These are phyloP conservation scores for Chrysoporthe deuterocubensis DNA, from an alignment of 2,329 filamentous ascomycete genomes.

Conservation along the genomic window DNA sequence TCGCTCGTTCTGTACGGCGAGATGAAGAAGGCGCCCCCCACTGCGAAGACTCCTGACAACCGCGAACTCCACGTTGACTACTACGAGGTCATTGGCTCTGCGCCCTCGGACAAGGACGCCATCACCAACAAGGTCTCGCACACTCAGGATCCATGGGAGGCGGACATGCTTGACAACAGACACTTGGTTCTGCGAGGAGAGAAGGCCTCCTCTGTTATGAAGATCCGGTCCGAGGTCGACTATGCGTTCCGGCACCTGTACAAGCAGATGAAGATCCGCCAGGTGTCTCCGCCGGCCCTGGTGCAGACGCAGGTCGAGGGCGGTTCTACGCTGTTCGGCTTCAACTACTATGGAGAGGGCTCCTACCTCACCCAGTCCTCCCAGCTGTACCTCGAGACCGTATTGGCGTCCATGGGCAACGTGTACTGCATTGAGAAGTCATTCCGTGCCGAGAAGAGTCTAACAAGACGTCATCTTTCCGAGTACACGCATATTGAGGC, in stretches of 20 bases:
- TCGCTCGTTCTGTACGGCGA: conserved; percentile 83
- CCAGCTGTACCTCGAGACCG: conserved; percentile 96
- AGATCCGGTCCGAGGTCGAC: conserved; percentile 81
- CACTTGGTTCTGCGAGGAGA: conserved; percentile 87
- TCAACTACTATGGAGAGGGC: conserved; percentile 67
- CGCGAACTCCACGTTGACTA: conserved; percentile 91
- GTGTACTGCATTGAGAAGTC: conserved; percentile 99
- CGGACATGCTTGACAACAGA: conserved; percentile 64
- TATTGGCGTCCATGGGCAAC: conserved; percentile 85
- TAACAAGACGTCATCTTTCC: conserved; percentile 90
- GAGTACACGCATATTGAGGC: conserved; percentile 98
- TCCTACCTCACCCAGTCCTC: conserved; percentile 96
- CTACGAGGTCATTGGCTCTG: conserved; percentile 78
- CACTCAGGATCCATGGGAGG: conserved; percentile 62
- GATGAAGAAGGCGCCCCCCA: conserved; percentile 78
- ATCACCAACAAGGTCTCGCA: conserved; percentile 76
- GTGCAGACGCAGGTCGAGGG: conserved; percentile 97
- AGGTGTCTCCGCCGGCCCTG: conserved; percentile 87
- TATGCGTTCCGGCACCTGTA: conserved; percentile 80
- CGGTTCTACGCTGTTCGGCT: conserved; percentile 86
- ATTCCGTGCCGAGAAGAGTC: conserved; percentile 95
- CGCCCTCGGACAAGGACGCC: conserved; percentile 85
- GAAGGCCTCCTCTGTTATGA: conserved; percentile 81
- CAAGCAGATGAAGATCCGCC: conserved; percentile 75
- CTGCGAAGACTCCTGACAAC: conserved; percentile 77